phyloP scores from a whole-genome alignment of 2,329 filamentous ascomycete species.

The Colletotrichum noveboracense region DNA sequence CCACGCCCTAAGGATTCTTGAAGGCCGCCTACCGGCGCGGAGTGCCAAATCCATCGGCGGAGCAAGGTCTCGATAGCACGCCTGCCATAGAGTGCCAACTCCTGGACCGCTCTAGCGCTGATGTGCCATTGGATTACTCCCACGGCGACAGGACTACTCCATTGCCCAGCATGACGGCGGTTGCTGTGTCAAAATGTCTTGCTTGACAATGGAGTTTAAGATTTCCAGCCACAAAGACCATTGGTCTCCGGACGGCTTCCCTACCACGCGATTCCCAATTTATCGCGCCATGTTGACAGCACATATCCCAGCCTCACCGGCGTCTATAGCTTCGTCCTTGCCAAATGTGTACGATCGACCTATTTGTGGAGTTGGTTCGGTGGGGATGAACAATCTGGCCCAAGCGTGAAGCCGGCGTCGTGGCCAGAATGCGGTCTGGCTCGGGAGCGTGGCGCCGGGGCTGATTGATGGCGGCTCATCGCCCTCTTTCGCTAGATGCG shows the following conservation, averaged over 20 bases:
- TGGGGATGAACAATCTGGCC: background rate
- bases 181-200: background rate
- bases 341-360: background rate
- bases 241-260: background rate
- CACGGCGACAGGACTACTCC: background rate
- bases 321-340: background rate
- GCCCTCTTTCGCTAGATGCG: background rate
- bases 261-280: background rate
- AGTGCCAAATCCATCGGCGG: background rate
- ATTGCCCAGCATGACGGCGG: background rate
- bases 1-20: background rate
- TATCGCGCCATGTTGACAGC: background rate
- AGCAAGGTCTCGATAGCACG: background rate
- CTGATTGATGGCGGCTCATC: background rate
- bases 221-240: background rate
- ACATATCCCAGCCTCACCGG: background rate
- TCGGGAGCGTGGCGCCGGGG: background rate
- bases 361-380: background rate
- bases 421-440: background rate
- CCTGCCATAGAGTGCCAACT: background rate
- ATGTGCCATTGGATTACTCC: background rate
- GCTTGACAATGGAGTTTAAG: background rate
- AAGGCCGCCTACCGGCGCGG: background rate
- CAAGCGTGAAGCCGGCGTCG: background rate
- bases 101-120: background rate